These are phyloP conservation scores for Cryphonectria japonica DNA, from an alignment of 2,329 filamentous ascomycete genomes.

Conservation along the genomic window DNA sequence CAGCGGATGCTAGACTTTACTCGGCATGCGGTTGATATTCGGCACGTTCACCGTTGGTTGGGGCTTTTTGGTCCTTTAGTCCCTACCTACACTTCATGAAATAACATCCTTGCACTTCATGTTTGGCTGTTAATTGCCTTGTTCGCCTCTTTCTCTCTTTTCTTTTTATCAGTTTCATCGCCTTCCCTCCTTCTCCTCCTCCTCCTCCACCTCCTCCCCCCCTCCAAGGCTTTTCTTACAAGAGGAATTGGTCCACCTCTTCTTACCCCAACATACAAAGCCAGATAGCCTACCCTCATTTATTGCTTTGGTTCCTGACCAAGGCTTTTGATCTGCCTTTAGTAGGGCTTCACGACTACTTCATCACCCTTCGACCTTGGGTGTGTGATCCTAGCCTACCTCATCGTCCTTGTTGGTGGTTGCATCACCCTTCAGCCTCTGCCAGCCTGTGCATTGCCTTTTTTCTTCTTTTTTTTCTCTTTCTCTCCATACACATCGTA, in stretches of 20 bases:
- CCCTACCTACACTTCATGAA: neutral
- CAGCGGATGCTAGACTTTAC: neutral
- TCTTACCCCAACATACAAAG: neutral
- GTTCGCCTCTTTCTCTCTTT: neutral
- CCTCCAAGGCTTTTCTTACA: neutral
- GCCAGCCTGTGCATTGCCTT: neutral
- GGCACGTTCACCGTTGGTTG: neutral
- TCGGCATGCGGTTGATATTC: slow-evolving; percentile 1
- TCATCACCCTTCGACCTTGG: neutral
- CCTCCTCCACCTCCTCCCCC: neutral
- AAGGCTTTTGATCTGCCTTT: neutral
- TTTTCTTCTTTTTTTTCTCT: too few relatives aligned
- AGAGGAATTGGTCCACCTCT: neutral
- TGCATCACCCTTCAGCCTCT: neutral
- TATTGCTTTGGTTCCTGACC: neutral
- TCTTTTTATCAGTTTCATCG: neutral
- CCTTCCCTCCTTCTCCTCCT: neutral
- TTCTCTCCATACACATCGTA: neutral
- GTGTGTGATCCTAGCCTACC: slow-evolving; percentile 2
- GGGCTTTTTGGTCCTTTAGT: neutral
- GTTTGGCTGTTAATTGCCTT: neutral
- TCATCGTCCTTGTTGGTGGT: neutral
- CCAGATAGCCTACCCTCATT: neutral
- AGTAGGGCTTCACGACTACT: neutral
- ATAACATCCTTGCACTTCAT: neutral